A percentile compares a stretch with the other conserved stretches of the same genome.
Evolutionary conservation across 192 early-diverging fungal species (phyloP).

Genomic region (Gryganskiella cystojenkinii): DNA sequence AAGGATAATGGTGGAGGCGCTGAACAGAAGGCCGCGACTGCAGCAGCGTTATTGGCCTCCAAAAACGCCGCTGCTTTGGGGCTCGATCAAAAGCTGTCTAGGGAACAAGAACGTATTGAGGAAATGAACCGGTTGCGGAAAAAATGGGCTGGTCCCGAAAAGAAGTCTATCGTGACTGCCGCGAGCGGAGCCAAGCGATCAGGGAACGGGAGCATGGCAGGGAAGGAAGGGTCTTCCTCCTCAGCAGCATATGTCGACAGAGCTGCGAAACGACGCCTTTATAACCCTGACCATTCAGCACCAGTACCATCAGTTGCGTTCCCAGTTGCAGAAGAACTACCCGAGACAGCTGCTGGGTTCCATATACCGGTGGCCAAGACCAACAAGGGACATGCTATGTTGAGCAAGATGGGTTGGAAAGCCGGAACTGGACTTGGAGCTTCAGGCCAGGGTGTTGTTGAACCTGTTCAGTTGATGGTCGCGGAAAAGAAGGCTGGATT

Average conservation of each 20-base stretch:
- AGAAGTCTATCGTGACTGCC: not conserved
- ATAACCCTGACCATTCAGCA: slow-evolving; percentile 33
- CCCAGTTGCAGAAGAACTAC: not conserved
- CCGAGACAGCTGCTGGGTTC: slow-evolving; percentile 20
- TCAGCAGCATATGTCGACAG: slow-evolving; percentile 31
- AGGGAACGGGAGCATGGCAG: too few relatives aligned
- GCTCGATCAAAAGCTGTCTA: slow-evolving; percentile 16
- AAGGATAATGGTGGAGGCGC: slow-evolving; percentile 11
- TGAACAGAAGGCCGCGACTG: not conserved
- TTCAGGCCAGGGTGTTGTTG: slow-evolving; percentile 50
- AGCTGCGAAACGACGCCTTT: slow-evolving; percentile 32
- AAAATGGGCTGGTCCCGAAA: slow-evolving; percentile 52
- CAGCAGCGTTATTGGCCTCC: not conserved
- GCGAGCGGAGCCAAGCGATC: not conserved
- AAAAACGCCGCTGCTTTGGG: slow-evolving; percentile 17
- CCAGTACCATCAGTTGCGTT: slow-evolving; percentile 1
- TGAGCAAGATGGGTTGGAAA: slow-evolving; percentile 75
- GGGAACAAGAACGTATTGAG: slow-evolving; percentile 37
- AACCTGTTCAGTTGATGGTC: slow-evolving; percentile 53
- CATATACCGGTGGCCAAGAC: slow-evolving; percentile 39
- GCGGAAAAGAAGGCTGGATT: slow-evolving; percentile 59
- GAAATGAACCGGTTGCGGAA: slow-evolving; percentile 47
- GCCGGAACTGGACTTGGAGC: slow-evolving; percentile 63
- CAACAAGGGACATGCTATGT: slow-evolving; percentile 66
- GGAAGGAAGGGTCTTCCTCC: not conserved